Base-by-base conservation (phyloP, 73 alveolate genomes). In the Paramecium tetraurelia region DNA sequence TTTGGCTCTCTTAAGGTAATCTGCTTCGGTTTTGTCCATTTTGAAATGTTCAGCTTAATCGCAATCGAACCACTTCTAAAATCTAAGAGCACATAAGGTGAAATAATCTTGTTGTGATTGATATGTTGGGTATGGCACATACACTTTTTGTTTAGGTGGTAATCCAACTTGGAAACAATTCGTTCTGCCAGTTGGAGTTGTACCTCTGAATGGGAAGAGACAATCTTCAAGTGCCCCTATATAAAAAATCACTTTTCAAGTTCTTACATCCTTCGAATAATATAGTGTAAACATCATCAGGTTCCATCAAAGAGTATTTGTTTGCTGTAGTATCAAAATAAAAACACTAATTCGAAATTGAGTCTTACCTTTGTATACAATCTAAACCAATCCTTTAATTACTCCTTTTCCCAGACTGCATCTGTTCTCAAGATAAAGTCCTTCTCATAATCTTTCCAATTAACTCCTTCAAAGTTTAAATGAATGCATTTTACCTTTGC, bases 191-290 rank as follows among this genome's bases (percentile, higher is more conserved):
- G 94, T 89, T 70, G 94, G 94, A 43, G 94, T 89, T 24, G 77
- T 70, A 10, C 94, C 94, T 38, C 85, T 59, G 68, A 70, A 89
- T 70, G 94, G 71, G 75, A 89, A 80, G 14, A 80, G 31, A 59
- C 59, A 89, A 89, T 89, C 94, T 46, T 89, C 94, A 76, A 89
- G 53, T 21, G 94, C 94, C 94, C 94, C 94, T 89, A 89, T 44
- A 38, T 70, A 70, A 72, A 35, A 38, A 18, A 18, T 53, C 9
- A 18, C 33, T 18, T 18, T 68, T 36, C 35, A 89, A 22, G 53
- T 59, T 68, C 33, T 71, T 89, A 89, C 94, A 89, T 89, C 92
- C 92, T 89, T 89, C 94, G 48, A 44, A 89, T 50, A 89, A 50
- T 21, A 89, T 63, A 16, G 94, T 89, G 92, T 89, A 89, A 41